Percentiles rank a stretch among this genome's conserved stretches.
phyloP scores from a whole-genome alignment of 495 filamentous ascomycete species.

The Penicillium desertorum region DNA sequence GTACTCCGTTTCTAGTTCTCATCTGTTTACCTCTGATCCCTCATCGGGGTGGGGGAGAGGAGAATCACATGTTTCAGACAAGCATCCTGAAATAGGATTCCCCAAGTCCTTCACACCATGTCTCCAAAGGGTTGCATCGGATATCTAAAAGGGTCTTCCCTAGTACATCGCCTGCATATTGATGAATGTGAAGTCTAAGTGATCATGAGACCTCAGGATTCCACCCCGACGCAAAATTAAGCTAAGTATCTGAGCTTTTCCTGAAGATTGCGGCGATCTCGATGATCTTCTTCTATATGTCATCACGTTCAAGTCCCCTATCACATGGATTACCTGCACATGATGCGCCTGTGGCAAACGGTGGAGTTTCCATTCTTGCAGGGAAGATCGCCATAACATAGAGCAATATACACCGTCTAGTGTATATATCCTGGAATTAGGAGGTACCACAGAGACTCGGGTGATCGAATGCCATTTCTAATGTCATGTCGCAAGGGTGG shows the following conservation, averaged over 20 bases:
- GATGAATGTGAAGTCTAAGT: neutral
- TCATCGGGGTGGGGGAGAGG: constrained; percentile 3
- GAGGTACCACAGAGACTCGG: neutral
- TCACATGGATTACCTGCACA: constrained; percentile 14
- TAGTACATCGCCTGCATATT: neutral
- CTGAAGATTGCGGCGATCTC: constrained; percentile 12
- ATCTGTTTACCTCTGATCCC: constrained; percentile 5
- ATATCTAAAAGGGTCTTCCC: neutral
- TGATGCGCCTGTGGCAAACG: constrained; percentile 3
- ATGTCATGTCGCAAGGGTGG: neutral
- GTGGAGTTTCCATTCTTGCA: neutral
- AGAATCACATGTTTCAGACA: constrained; percentile 13
- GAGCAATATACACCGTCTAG: constrained; percentile 3
- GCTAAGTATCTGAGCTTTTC: constrained; percentile 2
- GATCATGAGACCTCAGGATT: constrained; percentile 10
- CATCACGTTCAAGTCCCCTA: neutral
- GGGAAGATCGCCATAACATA: constrained; percentile 7
- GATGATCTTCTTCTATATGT: constrained; percentile 10
- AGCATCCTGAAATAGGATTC: constrained; percentile 1
- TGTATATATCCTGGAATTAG: neutral
- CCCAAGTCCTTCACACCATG: constrained; percentile 2
- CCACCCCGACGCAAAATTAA: neutral
- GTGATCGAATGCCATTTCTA: constrained; percentile 2
- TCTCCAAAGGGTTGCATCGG: constrained; percentile 10
- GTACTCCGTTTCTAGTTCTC: neutral